Evolutionary conservation across 148 eudicot genomes (phyloP), one percentile per base, ranked within the genome.

Genomic region (Rhododendron henanense): DNA sequence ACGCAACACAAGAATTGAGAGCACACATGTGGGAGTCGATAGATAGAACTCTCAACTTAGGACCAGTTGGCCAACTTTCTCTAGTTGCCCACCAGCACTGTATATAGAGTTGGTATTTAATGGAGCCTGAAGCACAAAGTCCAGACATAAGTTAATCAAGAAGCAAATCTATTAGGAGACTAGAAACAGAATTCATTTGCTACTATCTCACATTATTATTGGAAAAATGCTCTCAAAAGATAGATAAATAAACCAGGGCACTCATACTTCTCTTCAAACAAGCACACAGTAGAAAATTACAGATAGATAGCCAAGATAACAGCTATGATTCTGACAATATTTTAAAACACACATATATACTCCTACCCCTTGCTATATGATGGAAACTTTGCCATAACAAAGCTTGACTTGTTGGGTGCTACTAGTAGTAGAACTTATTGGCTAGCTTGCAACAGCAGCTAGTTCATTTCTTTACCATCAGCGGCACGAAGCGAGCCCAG

Each of bases 401-500:
- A 71, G n/a, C 13, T 75, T 75, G 47, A 37, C n/a, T 37, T 37
- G 3, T 37, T 75, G 18, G 39, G 79, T 8, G 79, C 79, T 18
- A 39, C 48, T 18, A 74, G 48, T 6, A 37, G 79, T 35, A 75
- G 79, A 75, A 19, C 79, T 39, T 4, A 19, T 75, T 37, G 25
- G 10, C 37, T 65, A 10, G 51, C n/a, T 74, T 71, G 76, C 39
- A 71, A 14, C 76, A 71, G 21, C 48, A 39, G 48, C 67, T 83
- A 25, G 33, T 86, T 90, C 92, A 95, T 78, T 71, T 96, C 99
- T 88, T 94, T 95, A 78, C 98, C 99, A 88, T 96, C 99, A 84
- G 98, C 97, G 76, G 98, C 98, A 1, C 99, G 95, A 39, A 96
- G 97, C 18, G 99, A 95, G 15, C 99, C 99, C 23, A 96, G 92